phyloP scores from a whole-genome alignment of 1,284 basidiomycete genomes.

The Cystobasidium sp. region DNA sequence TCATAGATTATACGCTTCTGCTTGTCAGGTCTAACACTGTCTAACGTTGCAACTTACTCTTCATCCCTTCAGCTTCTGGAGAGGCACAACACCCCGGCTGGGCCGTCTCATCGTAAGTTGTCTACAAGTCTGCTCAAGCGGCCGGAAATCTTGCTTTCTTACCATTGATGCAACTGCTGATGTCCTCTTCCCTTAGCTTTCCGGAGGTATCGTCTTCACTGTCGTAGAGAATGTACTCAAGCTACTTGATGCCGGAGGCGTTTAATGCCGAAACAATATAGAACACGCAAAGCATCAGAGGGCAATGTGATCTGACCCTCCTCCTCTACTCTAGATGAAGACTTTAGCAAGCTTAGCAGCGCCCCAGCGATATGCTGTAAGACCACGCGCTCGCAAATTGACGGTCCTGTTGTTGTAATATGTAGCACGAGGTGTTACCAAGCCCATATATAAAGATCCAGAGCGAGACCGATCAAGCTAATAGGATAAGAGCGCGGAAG shows the following conservation, averaged over 20 bases:
- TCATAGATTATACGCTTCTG: not conserved
- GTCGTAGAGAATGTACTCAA: conserved; percentile 73
- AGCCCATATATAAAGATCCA: no score
- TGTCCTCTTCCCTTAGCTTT: conserved; percentile 64
- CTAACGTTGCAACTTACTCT: not conserved
- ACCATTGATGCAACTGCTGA: no score
- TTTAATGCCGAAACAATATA: not conserved
- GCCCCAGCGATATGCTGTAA: no score
- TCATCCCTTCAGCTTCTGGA: conserved; percentile 76
- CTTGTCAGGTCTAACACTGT: not conserved
- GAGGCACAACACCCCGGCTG: conserved; percentile 87
- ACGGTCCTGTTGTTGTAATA: no score
- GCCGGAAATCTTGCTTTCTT: no score
- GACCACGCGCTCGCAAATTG: no score
- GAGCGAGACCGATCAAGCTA: no score
- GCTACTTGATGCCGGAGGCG: conserved; percentile 21
- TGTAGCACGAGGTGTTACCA: no score
- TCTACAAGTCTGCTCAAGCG: not conserved
- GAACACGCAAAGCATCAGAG: not conserved
- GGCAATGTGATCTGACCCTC: not conserved
- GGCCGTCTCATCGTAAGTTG: conserved; percentile 77
- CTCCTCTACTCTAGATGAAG: not conserved
- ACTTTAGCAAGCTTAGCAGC: no score
- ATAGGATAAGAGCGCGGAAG: no score
- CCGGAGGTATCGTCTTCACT: conserved; percentile 93